Conservation (phyloP, 306 rosid genomes). For the Trichosanthes cucumerina region DNA sequence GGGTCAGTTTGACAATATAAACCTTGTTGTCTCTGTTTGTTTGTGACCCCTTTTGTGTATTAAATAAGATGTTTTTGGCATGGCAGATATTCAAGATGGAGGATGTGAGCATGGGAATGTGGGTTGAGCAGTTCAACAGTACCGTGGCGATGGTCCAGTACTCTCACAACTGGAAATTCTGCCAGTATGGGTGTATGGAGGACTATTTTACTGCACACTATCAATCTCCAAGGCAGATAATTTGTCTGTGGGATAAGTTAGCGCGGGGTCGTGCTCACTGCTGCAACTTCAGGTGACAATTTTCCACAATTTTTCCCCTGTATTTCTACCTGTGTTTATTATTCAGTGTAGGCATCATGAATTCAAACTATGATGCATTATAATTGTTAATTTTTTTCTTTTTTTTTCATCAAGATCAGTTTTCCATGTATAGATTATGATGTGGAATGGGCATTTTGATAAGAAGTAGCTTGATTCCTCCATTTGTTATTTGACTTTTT, state of each 20-base stretch:
- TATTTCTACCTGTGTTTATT: not conserved
- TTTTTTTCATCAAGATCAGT: not conserved
- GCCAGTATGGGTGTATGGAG: slow-evolving; percentile 94
- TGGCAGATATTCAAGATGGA: slow-evolving; percentile 95
- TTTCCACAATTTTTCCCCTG: not conserved
- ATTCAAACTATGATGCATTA: not conserved
- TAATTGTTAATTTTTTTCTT: not conserved
- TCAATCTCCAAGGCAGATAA: slow-evolving; percentile 95
- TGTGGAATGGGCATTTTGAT: slow-evolving; percentile 7
- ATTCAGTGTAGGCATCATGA: not conserved
- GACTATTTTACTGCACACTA: slow-evolving; percentile 90
- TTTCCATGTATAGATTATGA: slow-evolving; percentile 1
- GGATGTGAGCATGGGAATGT: slow-evolving; percentile 99
- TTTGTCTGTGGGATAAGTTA: slow-evolving; percentile 89
- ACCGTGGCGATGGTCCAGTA: slow-evolving; percentile 47
- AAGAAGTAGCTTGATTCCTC: not conserved
- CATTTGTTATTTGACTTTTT: not conserved
- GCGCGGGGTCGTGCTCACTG: slow-evolving; percentile 67
- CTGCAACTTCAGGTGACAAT: slow-evolving; percentile 74
- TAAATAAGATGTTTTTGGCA: not conserved
- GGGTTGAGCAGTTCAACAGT: slow-evolving; percentile 78
- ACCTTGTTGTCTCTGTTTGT: not conserved
- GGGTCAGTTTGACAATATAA: slow-evolving; percentile 46
- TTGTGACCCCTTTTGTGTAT: not conserved
- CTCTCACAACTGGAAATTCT: slow-evolving; percentile 95